Evolutionary conservation across 106 monocot genomes (phyloP), one percentile per base, ranked within the genome.

Genomic region (Dendrobium huoshanense): DNA sequence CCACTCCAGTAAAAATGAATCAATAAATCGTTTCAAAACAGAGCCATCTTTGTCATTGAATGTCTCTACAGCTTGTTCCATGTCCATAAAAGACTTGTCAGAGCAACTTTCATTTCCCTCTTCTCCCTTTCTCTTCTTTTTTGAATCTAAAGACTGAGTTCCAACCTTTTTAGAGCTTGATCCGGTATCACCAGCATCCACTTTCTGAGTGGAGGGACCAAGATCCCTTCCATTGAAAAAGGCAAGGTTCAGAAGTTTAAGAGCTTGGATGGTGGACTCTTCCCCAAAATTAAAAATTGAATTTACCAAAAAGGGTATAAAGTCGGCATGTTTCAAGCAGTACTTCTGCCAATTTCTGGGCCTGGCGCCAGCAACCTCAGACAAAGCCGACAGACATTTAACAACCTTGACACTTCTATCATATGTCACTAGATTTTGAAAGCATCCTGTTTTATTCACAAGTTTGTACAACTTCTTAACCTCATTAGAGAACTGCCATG

Each of bases 341-440:
- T 88, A 99, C 64, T 95, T 95, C 78, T 95, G 99, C 95, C 99
- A 99, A 85, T 99, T 95, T 77, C 87, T 87, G n/a, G 99, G 95
- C 81, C 99, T 91, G 75, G 91, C 88, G 74, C 76, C 87, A 80
- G 99, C 99, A 78, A 93, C 95, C 82, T 99, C 99, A 86, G 89
- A 88, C 16, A 99, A 86, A 54, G 91, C 58, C 77, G 93, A 91
- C 76, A 99, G 86, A 59, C 93, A 93, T 80, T 95, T 99, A 33
- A 95, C 92, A 81, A 99, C 89, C 72, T 99, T 99, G 31, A 93
- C 93, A 48, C 88, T 91, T 81, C 86, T 91, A 45, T 99, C 99
- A 89, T 99, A 95, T 25, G 88, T 88, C 70, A 95, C 78, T 18
- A 86, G 84, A 82, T 87, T 90, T 45, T 87, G 88, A 64, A 99